phyloP scores from a whole-genome alignment of 139 green algal species.

The Klebsormidium nitens region DNA sequence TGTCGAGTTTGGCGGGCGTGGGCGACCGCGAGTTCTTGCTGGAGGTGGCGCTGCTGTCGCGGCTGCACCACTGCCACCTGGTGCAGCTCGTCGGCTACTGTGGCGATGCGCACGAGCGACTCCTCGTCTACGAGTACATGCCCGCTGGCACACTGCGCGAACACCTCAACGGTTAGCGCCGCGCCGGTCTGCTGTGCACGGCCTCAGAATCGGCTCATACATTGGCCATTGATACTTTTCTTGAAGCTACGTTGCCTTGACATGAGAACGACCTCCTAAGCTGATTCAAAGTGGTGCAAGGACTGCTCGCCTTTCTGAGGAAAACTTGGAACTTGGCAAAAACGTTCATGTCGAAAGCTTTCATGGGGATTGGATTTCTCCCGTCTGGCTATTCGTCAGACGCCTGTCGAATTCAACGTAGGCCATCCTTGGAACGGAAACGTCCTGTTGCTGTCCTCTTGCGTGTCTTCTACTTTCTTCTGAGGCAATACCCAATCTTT shows the following conservation, averaged over 20 bases:
- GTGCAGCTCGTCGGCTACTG: constrained; percentile 49
- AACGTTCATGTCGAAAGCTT: too few relatives aligned
- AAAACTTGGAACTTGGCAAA: too few relatives aligned
- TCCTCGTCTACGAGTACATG: constrained; percentile 43
- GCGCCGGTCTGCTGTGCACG: background rate
- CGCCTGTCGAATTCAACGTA: too few relatives aligned
- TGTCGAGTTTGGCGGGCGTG: too few relatives aligned
- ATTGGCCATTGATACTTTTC: background rate
- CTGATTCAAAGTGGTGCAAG: too few relatives aligned
- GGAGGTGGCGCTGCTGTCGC: constrained; percentile 44
- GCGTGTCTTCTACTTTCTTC: background rate
- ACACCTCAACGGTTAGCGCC: constrained; percentile 18
- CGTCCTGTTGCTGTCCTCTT: background rate
- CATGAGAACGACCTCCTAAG: background rate
- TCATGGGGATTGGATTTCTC: too few relatives aligned
- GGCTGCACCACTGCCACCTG: constrained; percentile 42
- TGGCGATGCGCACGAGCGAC: constrained; percentile 37
- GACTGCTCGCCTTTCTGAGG: too few relatives aligned
- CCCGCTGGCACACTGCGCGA: constrained; percentile 22
- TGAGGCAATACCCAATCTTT: background rate
- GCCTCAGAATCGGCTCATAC: background rate
- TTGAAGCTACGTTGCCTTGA: background rate
- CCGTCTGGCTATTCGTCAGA: too few relatives aligned
- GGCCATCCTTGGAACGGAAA: background rate
- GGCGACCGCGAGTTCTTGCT: constrained; percentile 55